Percentiles rank a stretch among this genome's conserved stretches.
Conservation (phyloP, 176 grass and related monocot genomes). For the Phyllostachys edulis region DNA sequence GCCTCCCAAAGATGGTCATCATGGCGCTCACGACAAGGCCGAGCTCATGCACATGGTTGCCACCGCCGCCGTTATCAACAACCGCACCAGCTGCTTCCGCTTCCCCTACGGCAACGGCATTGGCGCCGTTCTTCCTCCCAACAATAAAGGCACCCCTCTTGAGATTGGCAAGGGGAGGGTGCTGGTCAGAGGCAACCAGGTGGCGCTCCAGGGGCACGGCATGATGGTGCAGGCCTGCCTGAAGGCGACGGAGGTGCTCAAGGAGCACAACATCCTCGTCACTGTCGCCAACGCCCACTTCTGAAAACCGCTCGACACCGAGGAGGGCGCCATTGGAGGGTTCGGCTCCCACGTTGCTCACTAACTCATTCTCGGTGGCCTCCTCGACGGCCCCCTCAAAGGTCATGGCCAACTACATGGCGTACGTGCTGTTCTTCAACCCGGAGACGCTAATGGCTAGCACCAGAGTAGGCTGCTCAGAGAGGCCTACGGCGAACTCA, state of each 20-base stretch:
- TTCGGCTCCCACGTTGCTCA: slow-evolving; percentile 84
- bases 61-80: slow-evolving; percentile 80
- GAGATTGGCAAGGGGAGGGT: slow-evolving; percentile 81
- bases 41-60: slow-evolving; percentile 98
- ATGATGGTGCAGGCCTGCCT: slow-evolving; percentile 81
- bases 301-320: slow-evolving; percentile 90
- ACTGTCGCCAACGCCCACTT: slow-evolving; percentile 82
- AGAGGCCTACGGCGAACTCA: too few species aligned
- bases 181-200: slow-evolving; percentile 59
- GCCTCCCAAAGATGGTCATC: slow-evolving; percentile 95
- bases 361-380: slow-evolving; percentile 66
- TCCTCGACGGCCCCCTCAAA: slow-evolving; percentile 80
- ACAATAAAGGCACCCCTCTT: slow-evolving; percentile 58
- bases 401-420: too few species aligned
- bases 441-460: too few species aligned
- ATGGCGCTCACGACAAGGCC: slow-evolving; percentile 87
- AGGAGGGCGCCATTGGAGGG: slow-evolving; percentile 86
- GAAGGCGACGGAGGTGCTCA: slow-evolving; percentile 58
- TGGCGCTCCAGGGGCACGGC: slow-evolving; percentile 82
- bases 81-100: slow-evolving; percentile 81
- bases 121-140: slow-evolving; percentile 49
- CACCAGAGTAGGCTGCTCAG: too few species aligned
- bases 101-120: slow-evolving; percentile 87
- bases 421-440: too few species aligned
- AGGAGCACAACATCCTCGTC: slow-evolving; percentile 56